Conservation (phyloP, 805 yeast species). For the Saccharomycopsis sp. region DNA sequence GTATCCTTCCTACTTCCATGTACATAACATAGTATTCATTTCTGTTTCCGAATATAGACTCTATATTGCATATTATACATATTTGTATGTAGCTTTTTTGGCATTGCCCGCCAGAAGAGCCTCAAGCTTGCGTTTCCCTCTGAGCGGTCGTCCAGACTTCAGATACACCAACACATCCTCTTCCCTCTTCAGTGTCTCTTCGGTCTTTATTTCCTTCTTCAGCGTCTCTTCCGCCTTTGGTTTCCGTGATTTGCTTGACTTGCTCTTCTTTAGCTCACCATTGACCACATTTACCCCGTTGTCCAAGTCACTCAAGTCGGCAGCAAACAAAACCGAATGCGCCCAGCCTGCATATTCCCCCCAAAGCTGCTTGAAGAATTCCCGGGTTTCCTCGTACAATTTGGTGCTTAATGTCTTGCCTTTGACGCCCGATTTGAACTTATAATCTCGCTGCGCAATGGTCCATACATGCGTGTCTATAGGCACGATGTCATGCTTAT, state of each 20-base stretch:
- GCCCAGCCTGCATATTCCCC: conserved; percentile 98
- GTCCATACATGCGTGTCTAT: conserved; percentile 94
- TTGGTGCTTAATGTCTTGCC: conserved; percentile 42
- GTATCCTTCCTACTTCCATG: background rate
- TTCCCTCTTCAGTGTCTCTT: conserved; percentile 13
- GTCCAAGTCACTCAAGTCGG: conserved; percentile 67
- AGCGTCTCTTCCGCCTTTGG: conserved; percentile 6
- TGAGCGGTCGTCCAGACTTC: conserved; percentile 14
- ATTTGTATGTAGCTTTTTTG: background rate
- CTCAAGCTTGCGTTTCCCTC: conserved; percentile 14
- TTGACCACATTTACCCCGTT: conserved; percentile 48
- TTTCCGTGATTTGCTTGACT: conserved; percentile 22
- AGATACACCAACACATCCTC: conserved; percentile 5
- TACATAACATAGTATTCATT: background rate
- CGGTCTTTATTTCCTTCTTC: conserved; percentile 15
- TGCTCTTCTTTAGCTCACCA: conserved; percentile 21
- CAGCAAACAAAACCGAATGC: conserved; percentile 86
- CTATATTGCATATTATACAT: background rate
- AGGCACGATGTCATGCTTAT: conserved; percentile 82
- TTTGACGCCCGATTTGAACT: conserved; percentile 35
- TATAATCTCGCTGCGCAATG: conserved; percentile 78
- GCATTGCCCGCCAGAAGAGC: background rate
- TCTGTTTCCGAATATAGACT: background rate
- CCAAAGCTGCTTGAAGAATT: conserved; percentile 62
- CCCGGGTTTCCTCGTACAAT: conserved; percentile 50